phyloP scores from a whole-genome alignment of 768 basidiomycete species.

The Leccinum aurantiacum region DNA sequence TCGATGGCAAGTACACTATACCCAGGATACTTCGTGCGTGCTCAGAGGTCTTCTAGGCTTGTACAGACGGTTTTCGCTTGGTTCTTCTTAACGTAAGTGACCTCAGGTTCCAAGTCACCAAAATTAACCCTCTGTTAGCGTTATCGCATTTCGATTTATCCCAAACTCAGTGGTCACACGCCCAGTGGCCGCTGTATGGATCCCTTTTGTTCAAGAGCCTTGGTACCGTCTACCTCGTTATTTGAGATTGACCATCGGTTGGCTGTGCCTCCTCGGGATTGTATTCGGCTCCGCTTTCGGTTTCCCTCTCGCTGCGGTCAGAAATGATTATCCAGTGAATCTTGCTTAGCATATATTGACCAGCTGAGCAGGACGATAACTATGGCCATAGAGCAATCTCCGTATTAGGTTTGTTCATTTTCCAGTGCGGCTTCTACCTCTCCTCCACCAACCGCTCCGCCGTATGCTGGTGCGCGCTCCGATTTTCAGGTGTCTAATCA shows the following conservation, averaged over 20 bases:
- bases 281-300: conserved; percentile 89
- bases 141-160: conserved; percentile 85
- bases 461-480: conserved; percentile 65
- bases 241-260: conserved; percentile 65
- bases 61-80: conserved; percentile 82
- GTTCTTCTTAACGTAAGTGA: conserved; percentile 69
- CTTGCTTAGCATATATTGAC: conserved; percentile 15
- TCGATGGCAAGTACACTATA: conserved; percentile 54
- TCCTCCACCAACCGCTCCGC: conserved; percentile 60
- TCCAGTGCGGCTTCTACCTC: conserved; percentile 74
- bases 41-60: conserved; percentile 47
- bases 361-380: conserved; percentile 47
- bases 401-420: conserved; percentile 74
- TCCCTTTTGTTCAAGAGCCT: conserved; percentile 61
- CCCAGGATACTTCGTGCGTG: background rate
- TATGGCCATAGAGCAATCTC: conserved; percentile 83
- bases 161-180: conserved; percentile 67
- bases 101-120: conserved; percentile 2
- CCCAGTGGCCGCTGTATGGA: conserved; percentile 75
- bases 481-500: background rate
- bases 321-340: conserved; percentile 17
- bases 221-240: conserved; percentile 60
- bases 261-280: conserved; percentile 73
- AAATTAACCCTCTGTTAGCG: conserved; percentile 33
- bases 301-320: conserved; percentile 58